A percentile compares a stretch with the other conserved stretches of the same genome.
phyloP scores from a whole-genome alignment of 106 monocot genomes.

The Phalaenopsis equestris region DNA sequence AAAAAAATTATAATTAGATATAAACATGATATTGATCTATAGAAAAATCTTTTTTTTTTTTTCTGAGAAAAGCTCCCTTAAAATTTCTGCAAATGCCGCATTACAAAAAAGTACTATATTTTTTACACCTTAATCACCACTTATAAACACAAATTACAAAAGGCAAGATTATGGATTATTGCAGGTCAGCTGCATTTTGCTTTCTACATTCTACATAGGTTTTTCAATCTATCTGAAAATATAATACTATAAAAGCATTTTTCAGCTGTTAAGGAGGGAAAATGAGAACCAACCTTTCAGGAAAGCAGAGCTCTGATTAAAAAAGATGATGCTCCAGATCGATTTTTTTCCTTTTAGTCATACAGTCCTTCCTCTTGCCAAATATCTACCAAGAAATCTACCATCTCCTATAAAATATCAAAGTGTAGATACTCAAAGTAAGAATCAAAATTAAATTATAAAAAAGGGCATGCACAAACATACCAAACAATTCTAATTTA shows the following conservation, averaged over 20 bases:
- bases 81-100: no score
- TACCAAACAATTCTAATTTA: no score
- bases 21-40: no score
- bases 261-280: background rate
- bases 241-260: background rate
- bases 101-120: no score
- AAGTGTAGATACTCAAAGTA: background rate
- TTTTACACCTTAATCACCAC: background rate
- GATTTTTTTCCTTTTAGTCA: conserved; percentile 21
- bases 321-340: background rate
- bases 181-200: background rate
- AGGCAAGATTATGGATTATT: background rate
- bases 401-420: conserved; percentile 68
- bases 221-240: background rate
- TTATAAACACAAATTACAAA: background rate
- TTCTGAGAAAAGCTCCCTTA: no score
- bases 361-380: conserved; percentile 93
- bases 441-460: background rate
- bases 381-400: conserved; percentile 87
- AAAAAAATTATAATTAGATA: no score
- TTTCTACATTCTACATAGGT: background rate
- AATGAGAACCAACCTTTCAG: background rate
- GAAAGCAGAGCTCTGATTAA: background rate
- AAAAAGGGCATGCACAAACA: no score
- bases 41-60: no score